Conservation (phyloP, 805 yeast genomes). For the Lachancea fermentati region DNA sequence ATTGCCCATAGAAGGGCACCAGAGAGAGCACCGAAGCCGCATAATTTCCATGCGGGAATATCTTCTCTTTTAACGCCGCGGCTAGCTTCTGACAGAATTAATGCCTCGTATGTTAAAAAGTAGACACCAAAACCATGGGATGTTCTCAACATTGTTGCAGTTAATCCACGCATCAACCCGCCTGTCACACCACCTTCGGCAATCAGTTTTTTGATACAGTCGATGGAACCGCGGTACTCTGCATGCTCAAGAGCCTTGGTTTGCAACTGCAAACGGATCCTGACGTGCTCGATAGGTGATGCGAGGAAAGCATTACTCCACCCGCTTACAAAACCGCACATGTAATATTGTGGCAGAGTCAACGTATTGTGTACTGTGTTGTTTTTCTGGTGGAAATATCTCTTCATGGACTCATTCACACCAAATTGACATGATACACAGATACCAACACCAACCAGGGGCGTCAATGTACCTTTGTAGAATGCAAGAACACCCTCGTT, state of each 20-base stretch:
- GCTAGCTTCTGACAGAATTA: conserved; percentile 52
- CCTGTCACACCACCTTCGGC: conserved; percentile 52
- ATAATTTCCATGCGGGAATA: conserved; percentile 82
- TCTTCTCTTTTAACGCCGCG: conserved; percentile 50
- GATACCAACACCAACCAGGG: conserved; percentile 93
- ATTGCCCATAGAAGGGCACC: conserved; percentile 86
- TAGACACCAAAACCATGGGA: conserved; percentile 84
- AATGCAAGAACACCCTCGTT: conserved; percentile 85
- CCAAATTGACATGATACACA: conserved; percentile 96
- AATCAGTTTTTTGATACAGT: conserved; percentile 44
- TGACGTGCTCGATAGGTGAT: conserved; percentile 89
- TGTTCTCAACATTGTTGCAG: conserved; percentile 80
- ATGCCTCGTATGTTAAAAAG: conserved; percentile 84
- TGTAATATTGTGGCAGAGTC: conserved; percentile 60
- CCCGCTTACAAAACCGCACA: conserved; percentile 92
- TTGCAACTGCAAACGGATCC: conserved; percentile 82
- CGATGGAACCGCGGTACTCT: conserved; percentile 48
- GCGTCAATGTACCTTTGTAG: conserved; percentile 91
- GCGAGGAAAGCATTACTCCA: conserved; percentile 86
- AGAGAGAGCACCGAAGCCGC: conserved; percentile 82
- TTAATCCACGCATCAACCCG: conserved; percentile 74
- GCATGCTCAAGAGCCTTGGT: conserved; percentile 38
- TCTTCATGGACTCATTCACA: conserved; percentile 89
- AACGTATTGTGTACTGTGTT: conserved; percentile 8
- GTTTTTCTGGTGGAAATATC: conserved; percentile 42